Base-by-base conservation (phyloP, 2,329 filamentous ascomycete species). In the Emericellopsis atlantica region DNA sequence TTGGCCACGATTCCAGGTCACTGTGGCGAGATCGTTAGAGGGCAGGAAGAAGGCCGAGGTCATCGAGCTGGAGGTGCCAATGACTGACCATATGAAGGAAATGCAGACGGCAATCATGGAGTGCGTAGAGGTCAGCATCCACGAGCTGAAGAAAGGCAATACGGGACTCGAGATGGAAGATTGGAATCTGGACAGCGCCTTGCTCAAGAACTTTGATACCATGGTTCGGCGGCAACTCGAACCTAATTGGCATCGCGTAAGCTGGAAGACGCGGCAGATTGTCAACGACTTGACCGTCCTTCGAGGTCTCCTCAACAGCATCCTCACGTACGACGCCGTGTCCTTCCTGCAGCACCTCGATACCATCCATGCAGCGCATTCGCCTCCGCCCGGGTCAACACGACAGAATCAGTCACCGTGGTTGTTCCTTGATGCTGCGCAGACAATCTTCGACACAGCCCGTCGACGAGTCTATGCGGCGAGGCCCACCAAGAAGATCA, bases 81-180 rank as follows among this genome's bases (percentile, higher is more conserved):
- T 98, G 90, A 95, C 87, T 5, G 85, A 94, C 32, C 74, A 79
- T 39, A 98, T 98, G 92, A 76, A 75, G 45, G 80, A 88, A 34
- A 95, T 98, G 33, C 92, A 98, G 55, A 90, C 85, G 47, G 89
- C 92, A 22, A 82, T 96, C 44, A 76, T 98, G 61, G 90, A 96
- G 56, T 98, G 92, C 55, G 89, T 98, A 15, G 90, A 96, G 60
- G 81, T 87, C 49, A 95, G 88, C 55, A 92, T 98, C 48, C 79
- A 84, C 42, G 92, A 98, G 61, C 72, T 98, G 35, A 93, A 90
- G 57, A 96, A 94, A 62, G 76, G 79, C 15, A 96, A 95, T 54
- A 74, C 79, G 1, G 89, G 88, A 2, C 67, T 98, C 6, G 90
- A 96, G 50, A 89, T 96, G 79, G 89, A 93, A 44, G 89, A 95